phyloP scores from a whole-genome alignment of 129 eudicot species.

The Arctium lappa region DNA sequence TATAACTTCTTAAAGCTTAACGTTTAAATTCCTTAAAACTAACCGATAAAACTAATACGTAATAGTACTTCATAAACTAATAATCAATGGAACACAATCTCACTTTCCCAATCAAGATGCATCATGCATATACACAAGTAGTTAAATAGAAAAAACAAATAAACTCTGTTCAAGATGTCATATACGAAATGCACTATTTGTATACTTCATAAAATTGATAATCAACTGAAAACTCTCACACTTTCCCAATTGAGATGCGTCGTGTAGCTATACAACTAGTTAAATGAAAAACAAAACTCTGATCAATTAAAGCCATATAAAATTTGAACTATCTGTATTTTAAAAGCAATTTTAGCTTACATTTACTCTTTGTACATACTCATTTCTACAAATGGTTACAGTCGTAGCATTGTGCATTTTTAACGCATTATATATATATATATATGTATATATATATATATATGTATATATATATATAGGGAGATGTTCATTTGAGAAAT shows the following conservation, averaged over 20 bases:
- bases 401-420: neutral
- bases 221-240: neutral
- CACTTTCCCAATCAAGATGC: neutral
- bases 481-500: no score
- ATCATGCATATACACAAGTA: neutral
- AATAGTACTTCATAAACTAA: neutral
- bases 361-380: neutral
- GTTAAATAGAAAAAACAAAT: neutral
- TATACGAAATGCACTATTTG: neutral
- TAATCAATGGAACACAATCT: neutral
- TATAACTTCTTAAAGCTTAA: no score
- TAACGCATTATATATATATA: neutral
- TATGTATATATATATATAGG: no score
- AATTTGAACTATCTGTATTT: no score
- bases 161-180: neutral
- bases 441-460: no score
- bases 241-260: neutral
- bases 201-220: no score
- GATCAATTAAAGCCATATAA: neutral
- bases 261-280: neutral
- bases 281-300: no score
- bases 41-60: neutral
- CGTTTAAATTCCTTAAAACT: no score
- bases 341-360: neutral
- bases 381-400: neutral